phyloP scores from a whole-genome alignment of 2,329 filamentous ascomycete species.

The Xylaria sp. region DNA sequence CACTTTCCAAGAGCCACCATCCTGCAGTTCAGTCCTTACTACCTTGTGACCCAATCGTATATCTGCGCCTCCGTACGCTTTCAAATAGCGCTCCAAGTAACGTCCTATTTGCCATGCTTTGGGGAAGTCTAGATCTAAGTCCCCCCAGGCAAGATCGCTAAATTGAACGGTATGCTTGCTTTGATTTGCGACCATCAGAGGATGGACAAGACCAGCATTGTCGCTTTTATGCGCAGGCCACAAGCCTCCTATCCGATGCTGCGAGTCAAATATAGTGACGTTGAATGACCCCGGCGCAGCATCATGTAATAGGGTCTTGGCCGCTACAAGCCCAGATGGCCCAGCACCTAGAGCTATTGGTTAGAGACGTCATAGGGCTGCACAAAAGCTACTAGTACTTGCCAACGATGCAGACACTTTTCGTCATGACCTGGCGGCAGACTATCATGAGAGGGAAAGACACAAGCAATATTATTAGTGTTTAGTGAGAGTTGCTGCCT shows the following conservation, averaged over 20 bases:
- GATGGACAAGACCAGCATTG: constrained; percentile 65
- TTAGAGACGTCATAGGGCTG: background rate
- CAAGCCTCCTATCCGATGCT: constrained; percentile 76
- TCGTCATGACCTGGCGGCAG: constrained; percentile 51
- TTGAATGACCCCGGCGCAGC: constrained; percentile 66
- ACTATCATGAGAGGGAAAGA: constrained; percentile 1
- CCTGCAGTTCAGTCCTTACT: constrained; percentile 52
- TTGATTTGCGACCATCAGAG: constrained; percentile 78
- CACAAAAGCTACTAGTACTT: constrained; percentile 29
- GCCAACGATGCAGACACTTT: constrained; percentile 66
- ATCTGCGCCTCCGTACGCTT: constrained; percentile 62
- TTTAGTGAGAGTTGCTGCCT: background rate
- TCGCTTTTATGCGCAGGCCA: constrained; percentile 72
- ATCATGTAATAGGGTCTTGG: constrained; percentile 77
- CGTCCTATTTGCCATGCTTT: constrained; percentile 79
- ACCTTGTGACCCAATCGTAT: constrained; percentile 64
- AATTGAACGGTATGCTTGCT: constrained; percentile 80
- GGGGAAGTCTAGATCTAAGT: constrained; percentile 72
- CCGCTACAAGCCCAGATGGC: constrained; percentile 74
- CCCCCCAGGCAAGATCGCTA: constrained; percentile 77
- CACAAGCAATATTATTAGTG: background rate
- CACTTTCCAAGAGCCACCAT: constrained; percentile 56
- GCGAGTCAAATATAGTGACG: constrained; percentile 77
- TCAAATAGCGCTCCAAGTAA: constrained; percentile 74
- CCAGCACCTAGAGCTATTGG: constrained; percentile 66